phyloP scores from a whole-genome alignment of 225 moss, liverwort and hornwort species.

The Neckera pumila region DNA sequence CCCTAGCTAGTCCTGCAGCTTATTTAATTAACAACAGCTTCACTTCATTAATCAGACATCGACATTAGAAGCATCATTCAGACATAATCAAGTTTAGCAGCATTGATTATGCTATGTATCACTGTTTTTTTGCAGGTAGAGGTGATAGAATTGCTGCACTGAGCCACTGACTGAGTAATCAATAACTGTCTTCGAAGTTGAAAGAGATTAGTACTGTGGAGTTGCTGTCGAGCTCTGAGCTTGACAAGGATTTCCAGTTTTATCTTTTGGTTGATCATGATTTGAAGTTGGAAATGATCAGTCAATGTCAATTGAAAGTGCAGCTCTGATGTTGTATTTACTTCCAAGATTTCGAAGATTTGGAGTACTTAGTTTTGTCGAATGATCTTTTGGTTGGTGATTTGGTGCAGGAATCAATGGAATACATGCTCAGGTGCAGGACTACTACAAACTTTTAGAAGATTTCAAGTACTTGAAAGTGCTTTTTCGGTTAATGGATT shows the following conservation, averaged over 20 bases:
- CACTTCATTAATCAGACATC: not conserved
- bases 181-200: not conserved
- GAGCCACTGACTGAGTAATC: not conserved
- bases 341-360: not conserved
- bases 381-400: not conserved
- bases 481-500: not conserved
- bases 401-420: not conserved
- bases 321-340: not conserved
- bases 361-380: not conserved
- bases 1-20: not conserved
- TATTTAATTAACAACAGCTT: not conserved
- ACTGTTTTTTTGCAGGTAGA: not conserved
- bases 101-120: not conserved
- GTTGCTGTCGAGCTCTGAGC: not conserved
- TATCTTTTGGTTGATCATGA: not conserved
- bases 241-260: not conserved
- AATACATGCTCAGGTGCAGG: not conserved
- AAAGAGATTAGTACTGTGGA: not conserved
- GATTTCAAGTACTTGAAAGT: too few relatives aligned
- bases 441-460: not conserved
- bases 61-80: conserved; percentile 3
- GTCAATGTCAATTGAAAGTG: not conserved
- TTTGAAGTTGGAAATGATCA: not conserved
- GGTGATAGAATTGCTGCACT: not conserved
- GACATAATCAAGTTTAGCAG: not conserved